Percentiles rank a stretch among this genome's conserved stretches.
Conservation (phyloP, 495 filamentous ascomycete species). For the Poronia punctata region DNA sequence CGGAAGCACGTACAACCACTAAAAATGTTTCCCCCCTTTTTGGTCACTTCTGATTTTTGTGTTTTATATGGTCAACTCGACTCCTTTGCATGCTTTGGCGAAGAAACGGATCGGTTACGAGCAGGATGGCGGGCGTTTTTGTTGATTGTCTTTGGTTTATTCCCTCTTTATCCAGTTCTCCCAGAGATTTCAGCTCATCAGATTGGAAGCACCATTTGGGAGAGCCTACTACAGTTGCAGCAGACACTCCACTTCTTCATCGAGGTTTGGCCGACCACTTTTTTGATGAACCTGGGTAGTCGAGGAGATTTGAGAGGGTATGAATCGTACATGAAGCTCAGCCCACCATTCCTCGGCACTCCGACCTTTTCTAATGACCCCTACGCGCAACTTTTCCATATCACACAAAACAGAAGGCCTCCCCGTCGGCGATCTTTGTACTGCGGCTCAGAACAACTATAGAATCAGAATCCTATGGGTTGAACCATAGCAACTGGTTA, state of each 20-base stretch:
- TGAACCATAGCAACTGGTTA: background rate
- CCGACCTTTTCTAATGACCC: conserved; percentile 27
- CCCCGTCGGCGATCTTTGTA: background rate
- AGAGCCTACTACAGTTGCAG: conserved; percentile 23
- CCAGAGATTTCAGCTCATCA: conserved; percentile 32
- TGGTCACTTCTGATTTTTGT: conserved; percentile 17
- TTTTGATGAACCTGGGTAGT: conserved; percentile 30
- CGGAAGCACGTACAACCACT: conserved; percentile 13
- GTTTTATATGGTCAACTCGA: background rate
- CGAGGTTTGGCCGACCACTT: conserved; percentile 40
- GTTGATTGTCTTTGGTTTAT: conserved; percentile 30
- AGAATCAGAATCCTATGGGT: background rate
- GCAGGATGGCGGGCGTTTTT: conserved; percentile 13
- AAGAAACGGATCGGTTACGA: conserved; percentile 18
- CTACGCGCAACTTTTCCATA: conserved; percentile 20
- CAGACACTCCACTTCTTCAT: conserved; percentile 40
- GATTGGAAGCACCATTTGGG: conserved; percentile 45
- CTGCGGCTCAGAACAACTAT: background rate
- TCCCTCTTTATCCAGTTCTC: conserved; percentile 29
- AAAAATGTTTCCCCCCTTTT: too few relatives aligned
- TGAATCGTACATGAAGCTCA: conserved; percentile 28
- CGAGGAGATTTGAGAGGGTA: conserved; percentile 30
- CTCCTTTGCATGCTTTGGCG: conserved; percentile 12
- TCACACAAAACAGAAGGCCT: conserved; percentile 8
- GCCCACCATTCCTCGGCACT: conserved; percentile 19